Evolutionary conservation across 345 rosid species (phyloP).

Genomic region (Gynandropsis gynandra): DNA sequence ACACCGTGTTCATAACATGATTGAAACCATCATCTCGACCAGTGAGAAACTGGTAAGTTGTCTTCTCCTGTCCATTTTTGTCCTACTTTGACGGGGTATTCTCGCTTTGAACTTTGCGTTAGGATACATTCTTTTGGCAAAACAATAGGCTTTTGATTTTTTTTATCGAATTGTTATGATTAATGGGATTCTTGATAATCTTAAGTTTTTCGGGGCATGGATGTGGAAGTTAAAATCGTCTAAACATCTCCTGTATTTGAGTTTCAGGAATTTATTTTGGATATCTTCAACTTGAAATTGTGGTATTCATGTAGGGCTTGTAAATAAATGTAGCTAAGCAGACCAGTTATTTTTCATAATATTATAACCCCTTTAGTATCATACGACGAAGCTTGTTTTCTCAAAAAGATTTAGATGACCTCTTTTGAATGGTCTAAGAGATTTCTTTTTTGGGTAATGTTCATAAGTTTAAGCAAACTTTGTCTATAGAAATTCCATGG

Average conservation of each 20-base stretch:
- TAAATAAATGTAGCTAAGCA: slow-evolving; percentile 10
- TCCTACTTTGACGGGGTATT: too few relatives aligned
- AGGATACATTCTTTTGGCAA: too few relatives aligned
- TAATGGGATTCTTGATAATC: too few relatives aligned
- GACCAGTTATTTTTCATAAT: not conserved
- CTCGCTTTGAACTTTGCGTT: not conserved
- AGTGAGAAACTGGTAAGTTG: slow-evolving; percentile 59
- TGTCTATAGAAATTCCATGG: not conserved
- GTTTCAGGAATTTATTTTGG: too few relatives aligned
- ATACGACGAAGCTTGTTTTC: not conserved
- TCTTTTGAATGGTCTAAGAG: too few relatives aligned
- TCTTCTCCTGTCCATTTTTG: not conserved
- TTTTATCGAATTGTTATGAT: too few relatives aligned
- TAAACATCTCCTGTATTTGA: too few relatives aligned
- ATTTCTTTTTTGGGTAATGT: not conserved
- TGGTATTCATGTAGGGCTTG: too few relatives aligned
- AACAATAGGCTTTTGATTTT: too few relatives aligned
- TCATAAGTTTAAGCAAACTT: not conserved
- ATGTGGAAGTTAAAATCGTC: too few relatives aligned
- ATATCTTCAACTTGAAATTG: too few relatives aligned
- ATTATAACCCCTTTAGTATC: not conserved
- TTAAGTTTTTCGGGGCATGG: too few relatives aligned
- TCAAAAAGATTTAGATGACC: not conserved
- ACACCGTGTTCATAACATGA: slow-evolving; percentile 87
- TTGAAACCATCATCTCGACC: slow-evolving; percentile 50